These are phyloP conservation scores for Madurella fahalii DNA, from an alignment of 2,329 filamentous ascomycete species.

Conservation along the genomic window DNA sequence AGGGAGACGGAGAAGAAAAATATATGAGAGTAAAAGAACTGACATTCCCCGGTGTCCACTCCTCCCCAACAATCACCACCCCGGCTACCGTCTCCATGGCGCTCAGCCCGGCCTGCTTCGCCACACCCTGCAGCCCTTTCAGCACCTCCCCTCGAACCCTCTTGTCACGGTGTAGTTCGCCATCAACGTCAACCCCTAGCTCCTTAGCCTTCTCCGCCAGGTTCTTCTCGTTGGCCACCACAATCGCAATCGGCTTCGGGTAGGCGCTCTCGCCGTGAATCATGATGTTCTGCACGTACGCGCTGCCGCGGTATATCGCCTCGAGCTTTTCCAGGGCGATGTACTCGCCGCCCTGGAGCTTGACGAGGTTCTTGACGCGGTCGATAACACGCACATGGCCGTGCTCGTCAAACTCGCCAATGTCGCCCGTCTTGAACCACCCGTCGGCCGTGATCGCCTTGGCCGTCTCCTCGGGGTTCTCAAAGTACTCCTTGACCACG, in stretches of 20 bases:
- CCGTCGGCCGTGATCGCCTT: constrained; percentile 75
- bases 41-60: constrained; percentile 83
- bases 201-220: constrained; percentile 57
- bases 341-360: constrained; percentile 93
- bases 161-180: constrained; percentile 59
- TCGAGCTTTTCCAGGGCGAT: constrained; percentile 96
- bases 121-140: constrained; percentile 65
- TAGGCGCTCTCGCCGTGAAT: constrained; percentile 74
- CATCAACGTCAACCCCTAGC: constrained; percentile 60
- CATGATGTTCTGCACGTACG: constrained; percentile 82
- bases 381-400: constrained; percentile 87
- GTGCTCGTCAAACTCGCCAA: constrained; percentile 78
- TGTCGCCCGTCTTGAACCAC: constrained; percentile 97
- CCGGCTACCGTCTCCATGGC: constrained; percentile 72
- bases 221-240: constrained; percentile 63
- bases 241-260: constrained; percentile 76
- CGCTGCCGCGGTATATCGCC: constrained; percentile 76
- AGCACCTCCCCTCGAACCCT: constrained; percentile 59
- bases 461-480: constrained; percentile 80
- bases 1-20: background rate
- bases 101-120: constrained; percentile 61
- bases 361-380: constrained; percentile 97
- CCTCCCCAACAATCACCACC: constrained; percentile 75
- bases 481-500: constrained; percentile 74
- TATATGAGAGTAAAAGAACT: constrained; percentile 39